Evolutionary conservation across 2,329 filamentous ascomycete genomes (phyloP).

Genomic region (Bipolaris cookei): DNA sequence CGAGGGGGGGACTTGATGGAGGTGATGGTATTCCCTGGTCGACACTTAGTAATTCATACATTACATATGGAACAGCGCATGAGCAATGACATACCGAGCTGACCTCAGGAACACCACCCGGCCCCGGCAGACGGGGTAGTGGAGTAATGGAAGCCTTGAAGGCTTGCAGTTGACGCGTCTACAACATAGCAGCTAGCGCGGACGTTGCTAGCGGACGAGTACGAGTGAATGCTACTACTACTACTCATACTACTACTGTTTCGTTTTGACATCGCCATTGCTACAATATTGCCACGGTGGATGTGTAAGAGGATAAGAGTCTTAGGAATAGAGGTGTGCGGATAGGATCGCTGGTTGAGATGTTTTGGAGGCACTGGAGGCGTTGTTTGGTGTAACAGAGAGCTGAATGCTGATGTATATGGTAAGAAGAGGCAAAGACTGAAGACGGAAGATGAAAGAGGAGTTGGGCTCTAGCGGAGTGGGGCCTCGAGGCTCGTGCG

Average conservation of each 20-base stretch:
- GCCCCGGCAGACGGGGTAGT: slow-evolving; percentile 80
- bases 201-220: slow-evolving; percentile 74
- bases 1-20: slow-evolving; percentile 87
- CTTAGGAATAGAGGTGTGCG: not conserved
- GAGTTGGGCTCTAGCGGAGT: slow-evolving; percentile 22
- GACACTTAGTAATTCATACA: slow-evolving; percentile 1
- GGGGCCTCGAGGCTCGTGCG: slow-evolving; percentile 18
- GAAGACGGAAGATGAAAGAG: slow-evolving; percentile 18
- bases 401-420: slow-evolving; percentile 6
- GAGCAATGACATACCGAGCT: slow-evolving; percentile 47
- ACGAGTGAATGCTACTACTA: slow-evolving; percentile 62
- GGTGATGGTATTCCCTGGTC: slow-evolving; percentile 79
- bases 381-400: slow-evolving; percentile 14
- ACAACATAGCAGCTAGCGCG: slow-evolving; percentile 92
- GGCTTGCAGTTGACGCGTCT: slow-evolving; percentile 67
- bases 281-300: slow-evolving; percentile 54
- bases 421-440: slow-evolving; percentile 20
- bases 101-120: slow-evolving; percentile 56
- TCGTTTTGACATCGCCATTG: slow-evolving; percentile 76
- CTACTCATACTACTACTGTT: slow-evolving; percentile 69
- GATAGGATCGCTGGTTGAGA: not conserved
- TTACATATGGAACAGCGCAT: not conserved
- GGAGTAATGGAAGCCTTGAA: slow-evolving; percentile 62
- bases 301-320: not conserved
- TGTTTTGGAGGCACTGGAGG: slow-evolving; percentile 1